These are phyloP conservation scores for Castanea crenata DNA, from an alignment of 306 rosid species.

Conservation along the genomic window DNA sequence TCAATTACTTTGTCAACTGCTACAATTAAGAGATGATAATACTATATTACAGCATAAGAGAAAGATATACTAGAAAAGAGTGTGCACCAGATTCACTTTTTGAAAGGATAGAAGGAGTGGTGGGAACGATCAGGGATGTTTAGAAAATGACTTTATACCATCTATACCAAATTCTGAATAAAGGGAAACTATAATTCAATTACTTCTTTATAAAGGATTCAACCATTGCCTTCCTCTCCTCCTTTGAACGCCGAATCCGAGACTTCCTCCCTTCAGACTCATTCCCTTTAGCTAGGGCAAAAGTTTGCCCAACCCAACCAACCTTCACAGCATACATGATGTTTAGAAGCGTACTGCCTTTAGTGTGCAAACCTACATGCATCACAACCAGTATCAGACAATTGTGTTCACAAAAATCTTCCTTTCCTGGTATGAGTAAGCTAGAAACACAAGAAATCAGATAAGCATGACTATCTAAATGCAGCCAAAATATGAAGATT, in stretches of 20 bases:
- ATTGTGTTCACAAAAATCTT: background rate
- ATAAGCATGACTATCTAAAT: background rate
- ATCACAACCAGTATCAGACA: slow-evolving; percentile 22
- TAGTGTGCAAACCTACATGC: slow-evolving; percentile 29
- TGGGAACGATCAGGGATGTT: background rate
- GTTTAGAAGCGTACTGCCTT: slow-evolving; percentile 27
- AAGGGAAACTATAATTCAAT: slow-evolving; percentile 17
- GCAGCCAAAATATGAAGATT: background rate
- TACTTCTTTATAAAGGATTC: slow-evolving; percentile 84
- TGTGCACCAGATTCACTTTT: background rate
- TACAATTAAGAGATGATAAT: background rate
- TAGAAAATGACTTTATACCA: background rate
- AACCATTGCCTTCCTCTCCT: slow-evolving; percentile 89
- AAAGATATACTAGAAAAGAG: background rate
- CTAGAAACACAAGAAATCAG: slow-evolving; percentile 1
- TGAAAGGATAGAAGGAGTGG: background rate
- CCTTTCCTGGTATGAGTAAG: background rate
- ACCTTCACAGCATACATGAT: slow-evolving; percentile 69
- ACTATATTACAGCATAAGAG: background rate
- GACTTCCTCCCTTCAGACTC: slow-evolving; percentile 77
- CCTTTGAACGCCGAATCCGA: slow-evolving; percentile 83
- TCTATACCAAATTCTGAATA: background rate
- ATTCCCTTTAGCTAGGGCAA: slow-evolving; percentile 85
- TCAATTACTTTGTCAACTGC: background rate
- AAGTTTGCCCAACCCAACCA: slow-evolving; percentile 76